phyloP scores from a whole-genome alignment of 768 basidiomycete genomes.

The Mycena rosella region DNA sequence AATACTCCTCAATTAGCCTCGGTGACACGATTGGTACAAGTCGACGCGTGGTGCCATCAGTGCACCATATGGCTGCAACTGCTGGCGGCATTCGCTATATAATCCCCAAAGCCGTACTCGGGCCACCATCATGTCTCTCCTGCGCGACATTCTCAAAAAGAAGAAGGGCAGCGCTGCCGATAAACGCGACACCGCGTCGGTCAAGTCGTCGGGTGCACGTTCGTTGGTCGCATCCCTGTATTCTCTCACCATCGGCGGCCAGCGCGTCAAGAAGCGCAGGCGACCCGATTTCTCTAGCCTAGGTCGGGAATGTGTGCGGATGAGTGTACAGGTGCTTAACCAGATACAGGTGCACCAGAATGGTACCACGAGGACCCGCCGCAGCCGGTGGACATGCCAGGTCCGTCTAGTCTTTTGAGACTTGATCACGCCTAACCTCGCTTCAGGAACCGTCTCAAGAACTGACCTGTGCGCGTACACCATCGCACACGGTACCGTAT shows the following conservation, averaged over 20 bases:
- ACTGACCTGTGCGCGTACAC: slow-evolving; percentile 30
- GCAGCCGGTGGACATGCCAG: slow-evolving; percentile 33
- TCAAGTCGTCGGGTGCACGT: slow-evolving; percentile 36
- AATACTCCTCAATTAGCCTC: slow-evolving; percentile 24
- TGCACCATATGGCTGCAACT: slow-evolving; percentile 29
- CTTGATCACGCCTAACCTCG: background rate
- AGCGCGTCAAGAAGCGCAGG: slow-evolving; percentile 35
- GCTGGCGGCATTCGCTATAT: slow-evolving; percentile 3
- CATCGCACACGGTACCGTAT: slow-evolving; percentile 30
- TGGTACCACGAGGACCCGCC: slow-evolving; percentile 29
- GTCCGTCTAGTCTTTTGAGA: slow-evolving; percentile 2
- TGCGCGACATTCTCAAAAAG: slow-evolving; percentile 35
- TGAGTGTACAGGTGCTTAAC: background rate
- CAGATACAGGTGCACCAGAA: slow-evolving; percentile 25
- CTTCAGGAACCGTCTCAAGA: slow-evolving; percentile 16
- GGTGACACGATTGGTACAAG: background rate
- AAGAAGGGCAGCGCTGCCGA: slow-evolving; percentile 19
- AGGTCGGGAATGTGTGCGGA: background rate
- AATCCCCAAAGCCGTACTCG: background rate
- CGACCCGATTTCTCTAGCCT: slow-evolving; percentile 32
- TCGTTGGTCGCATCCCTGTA: slow-evolving; percentile 36
- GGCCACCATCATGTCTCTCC: slow-evolving; percentile 31
- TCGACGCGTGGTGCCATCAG: slow-evolving; percentile 29
- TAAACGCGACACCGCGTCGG: slow-evolving; percentile 31
- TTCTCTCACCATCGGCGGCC: slow-evolving; percentile 32